Base-by-base conservation (phyloP, 2,329 filamentous ascomycete species). In the Alternaria longipes region DNA sequence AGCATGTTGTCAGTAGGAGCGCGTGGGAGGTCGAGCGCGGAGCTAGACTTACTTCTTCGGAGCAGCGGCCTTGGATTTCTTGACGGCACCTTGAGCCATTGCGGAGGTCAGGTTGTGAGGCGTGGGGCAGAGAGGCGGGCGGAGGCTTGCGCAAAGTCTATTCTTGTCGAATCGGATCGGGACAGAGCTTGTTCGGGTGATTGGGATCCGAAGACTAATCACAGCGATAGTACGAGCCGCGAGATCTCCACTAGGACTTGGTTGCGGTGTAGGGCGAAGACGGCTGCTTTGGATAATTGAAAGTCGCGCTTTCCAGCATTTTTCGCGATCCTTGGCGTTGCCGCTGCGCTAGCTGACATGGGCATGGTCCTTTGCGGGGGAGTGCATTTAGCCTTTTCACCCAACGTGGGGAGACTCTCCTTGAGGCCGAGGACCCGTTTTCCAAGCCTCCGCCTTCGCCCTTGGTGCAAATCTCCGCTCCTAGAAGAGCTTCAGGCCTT, bases 51-150 rank as follows among this genome's bases (percentile, higher is more conserved):
- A 83, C 83, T 82, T 75, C 67, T 73, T 71, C 22, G 70, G 67
- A 54, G 72, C 72, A 49, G 77, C 59, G 66, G 81, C 76, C 62
- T 78, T 78, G 65, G 74, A 55, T 63, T 84, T 84, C 65, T 85
- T 85, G 56, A 85, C 69, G 36, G 75, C 70, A 60, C 82, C 82
- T 79, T 84, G 83, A 20, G 82, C 81, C 83, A 84, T 84, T 63
- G 49, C 56, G 55, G 16, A 46, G n/a, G 52, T 18, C 24, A 24
- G 24, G 8, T 16, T 20, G 49, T 26, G 50, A 28, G 26, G 41
- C 45, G 59, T 51, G 42, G 60, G 46, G 58, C 59, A 32, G 54
- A 54, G 58, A 56, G 40, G 53, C 36, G 53, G 18, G 36, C 32
- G 47, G 40, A 59, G 50, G 34, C 28, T 59, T 46, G 44, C 50